Base-by-base conservation (phyloP, 2,329 filamentous ascomycete species). In the Aspergillus oerlinghausenensis region DNA sequence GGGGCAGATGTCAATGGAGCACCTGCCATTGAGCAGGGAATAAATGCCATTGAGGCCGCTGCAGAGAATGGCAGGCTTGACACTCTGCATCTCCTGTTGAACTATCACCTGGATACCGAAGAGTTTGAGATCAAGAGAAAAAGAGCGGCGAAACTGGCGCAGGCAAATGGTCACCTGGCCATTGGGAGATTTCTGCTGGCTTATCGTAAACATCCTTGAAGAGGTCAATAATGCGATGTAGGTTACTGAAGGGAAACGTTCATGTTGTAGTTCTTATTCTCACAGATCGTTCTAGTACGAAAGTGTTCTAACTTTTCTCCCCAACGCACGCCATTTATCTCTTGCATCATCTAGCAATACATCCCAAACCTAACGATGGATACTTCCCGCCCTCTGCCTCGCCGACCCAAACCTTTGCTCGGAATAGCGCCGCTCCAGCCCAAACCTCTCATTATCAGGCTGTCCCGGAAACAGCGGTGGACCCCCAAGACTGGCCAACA, bases 401-500 rank as follows among this genome's bases (percentile, higher is more conserved):
- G 52, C n/a, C 5, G 58, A 57, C 5, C 67, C 65, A 42, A 54
- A 43, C 21, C 55, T 59, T n/a, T 55, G 49, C 56, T 68, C 63
- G 4, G 59, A 60, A 50, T 64, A 64, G 26, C 59, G 50, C 26
- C 62, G 56, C 50, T 60, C 62, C 32, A 63, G 48, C 9, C 67
- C 63, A 49, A 60, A 63, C n/a, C 63, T 58, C 52, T 66, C 63
- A 11, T 49, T 32, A 5, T 51, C 43, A 17, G 52, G 43, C 14
- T 61, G 67, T 48, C 72, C 73, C 1, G 73, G 71, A 57, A 77
- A 68, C 35, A 65, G 67, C 28, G 80, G 79, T 29, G 74, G 74
- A 3, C 81, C 80, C 4, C 81, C 81, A 28, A 83, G 73, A 49
- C 77, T 81, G 51, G 77, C 79, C 62, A 84, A 73, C 3, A 82